phyloP scores from a whole-genome alignment of 352 stramenopile species.

The Thalassiosira hispida region DNA sequence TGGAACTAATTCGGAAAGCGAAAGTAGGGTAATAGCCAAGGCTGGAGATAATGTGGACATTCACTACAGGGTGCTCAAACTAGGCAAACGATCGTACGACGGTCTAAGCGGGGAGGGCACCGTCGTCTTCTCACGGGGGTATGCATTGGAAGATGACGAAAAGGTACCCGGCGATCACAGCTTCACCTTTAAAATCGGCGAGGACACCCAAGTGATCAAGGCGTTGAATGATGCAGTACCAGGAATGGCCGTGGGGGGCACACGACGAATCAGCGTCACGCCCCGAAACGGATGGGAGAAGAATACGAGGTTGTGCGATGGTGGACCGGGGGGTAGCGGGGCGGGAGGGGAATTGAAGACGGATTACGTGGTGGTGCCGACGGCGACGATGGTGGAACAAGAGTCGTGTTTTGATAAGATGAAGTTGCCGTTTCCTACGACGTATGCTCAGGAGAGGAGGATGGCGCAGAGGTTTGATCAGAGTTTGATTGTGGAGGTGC shows the following conservation, averaged over 20 bases:
- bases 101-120: conserved; percentile 81
- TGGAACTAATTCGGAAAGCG: background rate
- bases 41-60: conserved; percentile 63
- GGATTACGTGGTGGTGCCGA: conserved; percentile 80
- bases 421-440: conserved; percentile 75
- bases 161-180: conserved; percentile 60
- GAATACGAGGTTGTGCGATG: conserved; percentile 70
- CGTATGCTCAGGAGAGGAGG: conserved; percentile 77
- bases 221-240: conserved; percentile 75
- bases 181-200: conserved; percentile 66
- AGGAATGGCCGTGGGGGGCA: conserved; percentile 65
- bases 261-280: conserved; percentile 72
- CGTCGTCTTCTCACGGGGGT: conserved; percentile 81
- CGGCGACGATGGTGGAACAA: conserved; percentile 80
- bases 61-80: conserved; percentile 82
- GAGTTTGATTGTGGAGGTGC: conserved; percentile 82
- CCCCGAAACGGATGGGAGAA: conserved; percentile 82
- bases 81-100: conserved; percentile 83
- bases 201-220: conserved; percentile 56
- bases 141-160: conserved; percentile 83
- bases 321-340: conserved; percentile 72
- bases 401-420: conserved; percentile 82
- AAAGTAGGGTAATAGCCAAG: conserved; percentile 28
- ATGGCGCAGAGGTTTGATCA: conserved; percentile 86
- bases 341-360: conserved; percentile 76